Percentiles rank a stretch among this genome's conserved stretches.
Evolutionary conservation across 129 eudicot species (phyloP).

Genomic region (Saussurea involucrata): DNA sequence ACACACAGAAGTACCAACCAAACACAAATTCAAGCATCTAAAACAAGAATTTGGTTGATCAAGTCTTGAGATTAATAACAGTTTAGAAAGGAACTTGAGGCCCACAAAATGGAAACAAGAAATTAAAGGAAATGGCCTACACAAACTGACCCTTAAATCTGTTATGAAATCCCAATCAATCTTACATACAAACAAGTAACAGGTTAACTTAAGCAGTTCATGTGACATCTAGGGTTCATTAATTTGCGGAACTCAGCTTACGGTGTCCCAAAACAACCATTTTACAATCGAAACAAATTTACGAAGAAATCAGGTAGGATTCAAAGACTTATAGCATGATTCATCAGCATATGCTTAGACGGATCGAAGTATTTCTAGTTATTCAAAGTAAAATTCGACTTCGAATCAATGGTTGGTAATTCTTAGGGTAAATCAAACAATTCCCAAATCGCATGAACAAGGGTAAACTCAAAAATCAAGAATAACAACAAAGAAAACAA

Average conservation of each 20-base stretch:
- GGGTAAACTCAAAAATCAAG: not conserved
- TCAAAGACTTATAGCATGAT: not conserved
- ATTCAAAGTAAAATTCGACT: not conserved
- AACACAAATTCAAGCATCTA: not conserved
- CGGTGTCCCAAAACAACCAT: not conserved
- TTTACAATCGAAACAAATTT: not conserved
- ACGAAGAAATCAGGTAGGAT: not conserved
- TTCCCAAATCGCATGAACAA: constrained; percentile 19
- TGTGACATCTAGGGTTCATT: not conserved
- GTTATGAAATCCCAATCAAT: not conserved
- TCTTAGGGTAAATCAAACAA: not conserved
- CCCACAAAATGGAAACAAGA: not conserved
- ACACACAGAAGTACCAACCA: not conserved
- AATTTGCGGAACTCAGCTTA: not conserved
- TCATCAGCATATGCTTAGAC: not conserved
- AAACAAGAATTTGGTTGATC: not conserved
- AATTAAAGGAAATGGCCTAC: not conserved
- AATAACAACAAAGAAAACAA: not conserved
- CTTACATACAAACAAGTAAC: not conserved
- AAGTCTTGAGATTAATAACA: not conserved
- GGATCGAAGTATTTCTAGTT: not conserved
- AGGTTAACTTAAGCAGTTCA: not conserved
- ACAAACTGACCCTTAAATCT: not conserved
- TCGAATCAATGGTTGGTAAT: not conserved
- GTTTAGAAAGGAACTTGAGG: not conserved